Evolutionary conservation across 148 eudicot genomes (phyloP).

Genomic region (Mesembryanthemum crystallinum): DNA sequence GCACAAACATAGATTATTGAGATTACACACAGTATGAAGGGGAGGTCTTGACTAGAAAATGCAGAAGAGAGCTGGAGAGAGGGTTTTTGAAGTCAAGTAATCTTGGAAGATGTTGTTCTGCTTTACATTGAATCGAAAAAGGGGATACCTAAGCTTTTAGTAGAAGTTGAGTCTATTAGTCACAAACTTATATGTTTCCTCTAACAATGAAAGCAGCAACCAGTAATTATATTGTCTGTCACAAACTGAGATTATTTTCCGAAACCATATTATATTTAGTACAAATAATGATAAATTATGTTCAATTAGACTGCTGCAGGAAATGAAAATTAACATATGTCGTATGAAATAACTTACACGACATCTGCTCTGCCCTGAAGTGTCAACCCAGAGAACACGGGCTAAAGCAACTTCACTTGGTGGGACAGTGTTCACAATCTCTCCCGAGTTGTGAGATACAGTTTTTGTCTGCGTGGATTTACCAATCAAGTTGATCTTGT

Average conservation of each 20-base stretch:
- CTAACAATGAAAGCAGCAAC: too few relatives aligned
- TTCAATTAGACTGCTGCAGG: not conserved
- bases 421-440: constrained; percentile 27
- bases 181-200: too few relatives aligned
- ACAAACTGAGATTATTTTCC: too few relatives aligned
- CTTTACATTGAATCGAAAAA: not conserved
- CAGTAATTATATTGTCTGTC: too few relatives aligned
- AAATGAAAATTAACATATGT: not conserved
- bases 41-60: too few relatives aligned
- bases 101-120: not conserved
- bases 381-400: constrained; percentile 86
- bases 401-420: constrained; percentile 47
- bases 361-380: constrained; percentile 91
- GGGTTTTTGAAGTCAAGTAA: not conserved
- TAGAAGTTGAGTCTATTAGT: too few relatives aligned
- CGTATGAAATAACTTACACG: constrained; percentile 54
- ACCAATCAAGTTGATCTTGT: constrained; percentile 45
- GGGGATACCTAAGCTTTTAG: too few relatives aligned
- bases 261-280: not conserved
- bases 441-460: constrained; percentile 24
- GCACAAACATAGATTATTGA: too few relatives aligned
- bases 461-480: constrained; percentile 22
- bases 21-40: too few relatives aligned
- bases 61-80: not conserved
- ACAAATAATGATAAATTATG: not conserved